phyloP scores from a whole-genome alignment of 495 filamentous ascomycete genomes.

The Penicillium tannophilum region DNA sequence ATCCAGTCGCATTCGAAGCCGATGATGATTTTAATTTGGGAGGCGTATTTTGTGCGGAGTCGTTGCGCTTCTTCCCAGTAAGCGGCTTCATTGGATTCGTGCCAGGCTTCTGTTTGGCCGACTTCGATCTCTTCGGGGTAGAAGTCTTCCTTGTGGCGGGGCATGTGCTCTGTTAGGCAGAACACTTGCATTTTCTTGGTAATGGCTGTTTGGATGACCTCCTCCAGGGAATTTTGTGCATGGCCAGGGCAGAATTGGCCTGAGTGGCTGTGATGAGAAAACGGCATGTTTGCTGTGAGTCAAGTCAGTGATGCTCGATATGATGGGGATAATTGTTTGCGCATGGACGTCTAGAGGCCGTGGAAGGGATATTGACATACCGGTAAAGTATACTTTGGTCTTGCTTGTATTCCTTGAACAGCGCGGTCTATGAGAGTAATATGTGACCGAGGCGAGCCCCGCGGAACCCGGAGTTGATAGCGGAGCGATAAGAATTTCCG shows the following conservation, averaged over 20 bases:
- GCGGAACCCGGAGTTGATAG: constrained; percentile 9
- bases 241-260: constrained; percentile 94
- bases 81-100: constrained; percentile 60
- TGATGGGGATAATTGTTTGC: not conserved
- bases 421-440: not conserved
- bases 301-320: not conserved
- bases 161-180: constrained; percentile 97
- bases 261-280: constrained; percentile 98
- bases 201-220: constrained; percentile 81
- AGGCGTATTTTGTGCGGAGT: constrained; percentile 69
- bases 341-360: not conserved
- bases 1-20: constrained; percentile 96
- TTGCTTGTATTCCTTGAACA: not conserved
- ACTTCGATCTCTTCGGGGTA: constrained; percentile 74
- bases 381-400: not conserved
- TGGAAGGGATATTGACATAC: not conserved
- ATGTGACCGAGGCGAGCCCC: not conserved
- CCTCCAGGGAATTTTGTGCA: constrained; percentile 80
- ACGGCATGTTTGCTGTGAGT: constrained; percentile 67
- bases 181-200: constrained; percentile 74
- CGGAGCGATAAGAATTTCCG: constrained; percentile 21
- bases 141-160: constrained; percentile 68
- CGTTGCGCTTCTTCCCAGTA: constrained; percentile 72
- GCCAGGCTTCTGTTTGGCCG: constrained; percentile 39
- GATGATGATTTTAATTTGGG: constrained; percentile 77